Percentiles rank a stretch among this genome's conserved stretches.
Evolutionary conservation across 352 stramenopile genomes (phyloP).

Genomic region (Phytophthora fragariae): DNA sequence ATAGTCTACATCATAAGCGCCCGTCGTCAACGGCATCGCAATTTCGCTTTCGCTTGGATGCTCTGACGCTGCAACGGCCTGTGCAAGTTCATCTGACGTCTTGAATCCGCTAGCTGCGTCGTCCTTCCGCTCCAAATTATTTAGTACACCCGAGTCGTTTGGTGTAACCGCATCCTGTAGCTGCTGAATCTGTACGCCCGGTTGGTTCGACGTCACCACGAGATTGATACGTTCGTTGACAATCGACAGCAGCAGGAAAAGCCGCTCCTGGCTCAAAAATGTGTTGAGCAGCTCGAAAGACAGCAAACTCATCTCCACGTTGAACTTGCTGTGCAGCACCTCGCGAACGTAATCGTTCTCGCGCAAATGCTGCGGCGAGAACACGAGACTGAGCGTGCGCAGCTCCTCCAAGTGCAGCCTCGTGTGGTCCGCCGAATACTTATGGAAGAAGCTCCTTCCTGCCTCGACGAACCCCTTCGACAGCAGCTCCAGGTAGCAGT

Average conservation of each 20-base stretch:
- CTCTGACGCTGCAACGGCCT: slow-evolving; percentile 53
- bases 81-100: slow-evolving; percentile 66
- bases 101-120: slow-evolving; percentile 52
- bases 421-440: slow-evolving; percentile 68
- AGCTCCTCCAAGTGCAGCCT: slow-evolving; percentile 78
- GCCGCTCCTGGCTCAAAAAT: slow-evolving; percentile 79
- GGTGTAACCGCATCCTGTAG: slow-evolving; percentile 54
- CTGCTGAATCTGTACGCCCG: slow-evolving; percentile 69
- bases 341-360: slow-evolving; percentile 83
- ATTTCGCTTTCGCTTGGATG: slow-evolving; percentile 82
- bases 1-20: slow-evolving; percentile 76
- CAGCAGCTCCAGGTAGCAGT: slow-evolving; percentile 86
- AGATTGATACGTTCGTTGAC: slow-evolving; percentile 84
- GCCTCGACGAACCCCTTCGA: slow-evolving; percentile 63
- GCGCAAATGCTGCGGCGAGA: slow-evolving; percentile 66
- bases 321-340: slow-evolving; percentile 86
- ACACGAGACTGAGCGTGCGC: slow-evolving; percentile 68
- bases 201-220: slow-evolving; percentile 76
- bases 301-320: slow-evolving; percentile 82
- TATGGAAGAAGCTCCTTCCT: slow-evolving; percentile 66
- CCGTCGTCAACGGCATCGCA: slow-evolving; percentile 58
- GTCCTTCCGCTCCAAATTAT: slow-evolving; percentile 49
- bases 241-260: slow-evolving; percentile 80
- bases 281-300: slow-evolving; percentile 85
- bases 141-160: slow-evolving; percentile 35